A percentile compares a stretch with the other conserved stretches of the same genome.
Conservation (phyloP, 345 rosid genomes). For the Gossypium longicalyx region DNA sequence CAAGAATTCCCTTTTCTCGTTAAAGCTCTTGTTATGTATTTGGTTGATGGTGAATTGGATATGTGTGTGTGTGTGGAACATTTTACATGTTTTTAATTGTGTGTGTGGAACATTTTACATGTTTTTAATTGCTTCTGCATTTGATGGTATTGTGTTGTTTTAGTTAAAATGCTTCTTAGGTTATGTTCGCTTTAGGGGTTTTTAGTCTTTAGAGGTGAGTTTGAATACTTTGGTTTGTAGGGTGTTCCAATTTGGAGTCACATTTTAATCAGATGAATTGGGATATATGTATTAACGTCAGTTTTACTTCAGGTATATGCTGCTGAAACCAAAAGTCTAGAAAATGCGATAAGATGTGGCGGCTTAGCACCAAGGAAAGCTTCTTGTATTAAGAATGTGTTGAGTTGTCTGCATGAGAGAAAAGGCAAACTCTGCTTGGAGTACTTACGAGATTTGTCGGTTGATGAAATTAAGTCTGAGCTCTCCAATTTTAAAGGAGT, state of each 20-base stretch:
- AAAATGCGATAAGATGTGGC: slow-evolving; percentile 79
- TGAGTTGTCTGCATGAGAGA: slow-evolving; percentile 49
- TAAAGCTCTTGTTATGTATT: slow-evolving; percentile 2
- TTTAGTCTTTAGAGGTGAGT: not conserved
- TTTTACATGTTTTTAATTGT: not conserved
- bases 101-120: not conserved
- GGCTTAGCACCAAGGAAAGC: slow-evolving; percentile 86
- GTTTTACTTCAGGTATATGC: slow-evolving; percentile 51
- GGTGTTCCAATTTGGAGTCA: not conserved
- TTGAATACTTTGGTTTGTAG: not conserved
- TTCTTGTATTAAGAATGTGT: slow-evolving; percentile 64
- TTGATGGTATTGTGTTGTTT: not conserved
- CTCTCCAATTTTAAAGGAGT: slow-evolving; percentile 74
- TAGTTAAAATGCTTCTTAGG: not conserved
- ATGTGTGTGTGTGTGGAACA: not conserved
- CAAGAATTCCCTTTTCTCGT: not conserved
- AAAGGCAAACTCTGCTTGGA: slow-evolving; percentile 77
- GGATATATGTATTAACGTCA: not conserved
- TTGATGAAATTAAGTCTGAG: slow-evolving; percentile 70
- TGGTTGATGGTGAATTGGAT: not conserved
- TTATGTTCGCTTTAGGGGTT: not conserved
- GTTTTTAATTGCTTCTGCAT: not conserved
- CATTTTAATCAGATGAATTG: not conserved
- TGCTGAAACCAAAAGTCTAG: slow-evolving; percentile 54
- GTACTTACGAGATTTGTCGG: slow-evolving; percentile 53